A percentile compares a stretch with the other conserved stretches of the same genome.
Conservation (phyloP, 441 rosid species). For the Bocquillonia castaneifolia region DNA sequence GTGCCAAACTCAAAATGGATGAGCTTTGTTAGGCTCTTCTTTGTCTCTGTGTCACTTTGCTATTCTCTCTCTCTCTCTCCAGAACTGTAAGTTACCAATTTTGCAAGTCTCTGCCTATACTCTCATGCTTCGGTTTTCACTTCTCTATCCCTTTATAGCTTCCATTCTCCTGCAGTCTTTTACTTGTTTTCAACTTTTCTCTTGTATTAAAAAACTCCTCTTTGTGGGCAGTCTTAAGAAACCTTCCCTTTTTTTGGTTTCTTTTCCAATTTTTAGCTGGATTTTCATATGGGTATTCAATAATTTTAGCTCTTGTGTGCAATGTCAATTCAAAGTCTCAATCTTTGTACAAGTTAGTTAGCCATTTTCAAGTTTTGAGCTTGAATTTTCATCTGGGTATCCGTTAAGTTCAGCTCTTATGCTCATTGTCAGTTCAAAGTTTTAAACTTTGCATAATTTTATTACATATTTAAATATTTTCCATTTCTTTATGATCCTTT, state of each 20-base stretch:
- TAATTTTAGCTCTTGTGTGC: slow-evolving; percentile 2
- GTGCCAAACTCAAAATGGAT: too few species aligned
- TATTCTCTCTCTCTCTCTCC: neutral
- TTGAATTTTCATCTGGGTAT: slow-evolving; percentile 7
- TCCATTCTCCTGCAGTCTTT: neutral
- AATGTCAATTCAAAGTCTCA: neutral
- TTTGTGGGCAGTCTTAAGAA: neutral
- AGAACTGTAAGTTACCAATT: neutral
- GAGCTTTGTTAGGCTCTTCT: slow-evolving; percentile 1
- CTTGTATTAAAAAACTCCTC: neutral
- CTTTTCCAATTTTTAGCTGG: neutral
- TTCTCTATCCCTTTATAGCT: neutral
- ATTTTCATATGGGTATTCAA: neutral
- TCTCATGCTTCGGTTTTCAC: neutral
- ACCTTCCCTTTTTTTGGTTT: neutral
- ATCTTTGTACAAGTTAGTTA: neutral
- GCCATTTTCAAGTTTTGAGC: neutral
- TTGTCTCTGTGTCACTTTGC: neutral
- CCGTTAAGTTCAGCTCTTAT: neutral
- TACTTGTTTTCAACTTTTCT: neutral
- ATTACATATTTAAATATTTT: neutral
- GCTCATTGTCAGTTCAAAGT: neutral
- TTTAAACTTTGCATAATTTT: neutral
- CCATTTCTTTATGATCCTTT: neutral
- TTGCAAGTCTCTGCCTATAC: neutral